Evolutionary conservation across 306 rosid genomes (phyloP).

Genomic region (Sicyos baderoa): DNA sequence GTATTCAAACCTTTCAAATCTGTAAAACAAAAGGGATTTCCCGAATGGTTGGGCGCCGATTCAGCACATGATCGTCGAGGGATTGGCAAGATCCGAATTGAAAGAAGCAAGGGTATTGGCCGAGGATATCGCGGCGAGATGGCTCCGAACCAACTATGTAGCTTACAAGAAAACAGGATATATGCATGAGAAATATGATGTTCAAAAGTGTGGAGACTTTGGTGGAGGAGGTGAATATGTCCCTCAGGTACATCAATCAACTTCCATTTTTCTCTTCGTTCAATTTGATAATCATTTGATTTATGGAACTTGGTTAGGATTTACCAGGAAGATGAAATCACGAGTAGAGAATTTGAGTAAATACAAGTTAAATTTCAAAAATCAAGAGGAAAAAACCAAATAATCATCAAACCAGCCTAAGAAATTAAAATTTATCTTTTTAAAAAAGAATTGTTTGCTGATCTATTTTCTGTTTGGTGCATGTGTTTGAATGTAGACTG

Average conservation of each 20-base stretch:
- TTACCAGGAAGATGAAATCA: too few species aligned
- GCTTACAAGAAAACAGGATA: conserved; percentile 58
- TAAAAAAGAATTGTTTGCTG: not conserved
- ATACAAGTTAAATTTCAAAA: too few species aligned
- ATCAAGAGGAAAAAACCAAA: too few species aligned
- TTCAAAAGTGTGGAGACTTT: conserved; percentile 55
- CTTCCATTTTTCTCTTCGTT: not conserved
- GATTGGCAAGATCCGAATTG: conserved; percentile 52
- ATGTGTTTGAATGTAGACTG: conserved; percentile 53
- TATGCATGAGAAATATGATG: conserved; percentile 81
- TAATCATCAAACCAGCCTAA: not conserved
- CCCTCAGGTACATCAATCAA: conserved; percentile 47
- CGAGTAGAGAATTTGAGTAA: too few species aligned
- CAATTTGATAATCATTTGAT: too few species aligned
- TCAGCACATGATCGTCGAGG: conserved; percentile 96
- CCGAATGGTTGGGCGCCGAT: conserved; percentile 97
- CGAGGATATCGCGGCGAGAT: conserved; percentile 58
- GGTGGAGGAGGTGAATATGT: conserved; percentile 85
- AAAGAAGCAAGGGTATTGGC: conserved; percentile 67
- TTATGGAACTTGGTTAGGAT: too few species aligned
- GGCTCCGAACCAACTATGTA: conserved; percentile 74
- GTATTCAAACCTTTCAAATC: not conserved
- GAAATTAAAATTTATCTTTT: not conserved
- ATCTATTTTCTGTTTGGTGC: not conserved
- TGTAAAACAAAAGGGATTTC: conserved; percentile 57